Evolutionary conservation across 129 eudicot species (phyloP).

Genomic region (Gnaphalium uliginosum): DNA sequence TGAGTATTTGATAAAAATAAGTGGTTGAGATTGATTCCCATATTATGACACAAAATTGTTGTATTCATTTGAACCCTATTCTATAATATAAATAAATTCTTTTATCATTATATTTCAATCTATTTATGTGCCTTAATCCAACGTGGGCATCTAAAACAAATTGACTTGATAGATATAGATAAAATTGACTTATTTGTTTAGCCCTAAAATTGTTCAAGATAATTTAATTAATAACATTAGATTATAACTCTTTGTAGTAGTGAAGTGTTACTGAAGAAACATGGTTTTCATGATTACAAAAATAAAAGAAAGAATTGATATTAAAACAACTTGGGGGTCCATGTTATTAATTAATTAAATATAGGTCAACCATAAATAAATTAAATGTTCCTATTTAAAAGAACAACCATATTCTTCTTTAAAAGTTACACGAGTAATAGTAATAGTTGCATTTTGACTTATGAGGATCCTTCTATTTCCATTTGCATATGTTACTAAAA

Average conservation of each 20-base stretch:
- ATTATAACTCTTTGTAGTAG: background rate
- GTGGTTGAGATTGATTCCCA: too few species aligned
- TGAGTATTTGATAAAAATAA: too few species aligned
- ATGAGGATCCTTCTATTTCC: too few species aligned
- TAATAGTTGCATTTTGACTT: too few species aligned
- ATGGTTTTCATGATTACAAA: slow-evolving; percentile 12
- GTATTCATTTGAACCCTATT: too few species aligned
- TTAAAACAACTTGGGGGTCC: slow-evolving; percentile 19
- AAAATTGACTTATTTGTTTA: background rate
- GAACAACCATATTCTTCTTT: too few species aligned
- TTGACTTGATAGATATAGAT: background rate
- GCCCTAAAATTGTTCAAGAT: background rate
- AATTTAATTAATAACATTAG: background rate
- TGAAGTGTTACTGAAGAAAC: slow-evolving; percentile 28
- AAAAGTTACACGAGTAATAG: too few species aligned
- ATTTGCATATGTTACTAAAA: too few species aligned
- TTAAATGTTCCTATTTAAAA: background rate
- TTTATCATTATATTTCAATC: background rate
- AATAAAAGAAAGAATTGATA: slow-evolving; percentile 8
- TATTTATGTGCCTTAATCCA: background rate
- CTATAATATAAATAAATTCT: too few species aligned
- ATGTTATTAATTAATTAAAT: background rate
- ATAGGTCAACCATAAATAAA: slow-evolving; percentile 33
- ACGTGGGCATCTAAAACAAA: background rate
- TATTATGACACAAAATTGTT: too few species aligned